A percentile compares a stretch with the other conserved stretches of the same genome.
Evolutionary conservation across 2,329 filamentous ascomycete genomes (phyloP).

Genomic region (Blumeria hordei): DNA sequence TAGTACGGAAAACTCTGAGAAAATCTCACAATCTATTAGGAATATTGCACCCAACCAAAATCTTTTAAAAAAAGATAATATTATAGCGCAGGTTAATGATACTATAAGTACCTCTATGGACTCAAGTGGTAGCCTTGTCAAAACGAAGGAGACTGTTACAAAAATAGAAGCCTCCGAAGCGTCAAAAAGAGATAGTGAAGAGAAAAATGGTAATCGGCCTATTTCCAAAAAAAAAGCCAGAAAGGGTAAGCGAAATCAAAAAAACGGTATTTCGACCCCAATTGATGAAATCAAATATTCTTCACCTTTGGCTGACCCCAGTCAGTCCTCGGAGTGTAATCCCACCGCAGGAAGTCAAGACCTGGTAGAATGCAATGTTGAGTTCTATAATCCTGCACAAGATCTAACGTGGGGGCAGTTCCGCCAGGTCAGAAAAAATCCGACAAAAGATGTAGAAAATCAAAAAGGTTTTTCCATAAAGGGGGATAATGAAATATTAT

Average conservation of each 20-base stretch:
- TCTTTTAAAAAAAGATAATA: too few relatives aligned
- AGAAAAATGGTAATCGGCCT: background rate
- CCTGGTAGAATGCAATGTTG: too few relatives aligned
- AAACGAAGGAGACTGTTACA: too few relatives aligned
- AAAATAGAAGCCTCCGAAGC: background rate
- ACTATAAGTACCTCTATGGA: too few relatives aligned
- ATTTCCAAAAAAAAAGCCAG: conserved; percentile 4
- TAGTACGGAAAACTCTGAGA: too few relatives aligned
- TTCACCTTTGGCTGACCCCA: background rate
- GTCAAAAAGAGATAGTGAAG: background rate
- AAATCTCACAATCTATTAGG: too few relatives aligned
- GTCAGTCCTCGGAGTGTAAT: background rate
- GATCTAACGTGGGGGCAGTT: too few relatives aligned
- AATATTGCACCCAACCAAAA: too few relatives aligned
- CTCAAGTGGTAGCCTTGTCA: too few relatives aligned
- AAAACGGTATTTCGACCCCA: conserved; percentile 4
- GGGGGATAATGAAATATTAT: background rate
- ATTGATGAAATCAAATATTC: background rate
- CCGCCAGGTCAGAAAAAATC: background rate
- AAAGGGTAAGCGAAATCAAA: conserved; percentile 5
- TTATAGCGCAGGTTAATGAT: too few relatives aligned
- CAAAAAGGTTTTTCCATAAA: background rate
- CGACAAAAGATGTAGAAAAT: background rate
- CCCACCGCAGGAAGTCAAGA: background rate
- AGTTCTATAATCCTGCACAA: too few relatives aligned